Evolutionary conservation across 805 yeast genomes (phyloP), one percentile per base, ranked within the genome.

Genomic region (Metschnikowia rubicola): DNA sequence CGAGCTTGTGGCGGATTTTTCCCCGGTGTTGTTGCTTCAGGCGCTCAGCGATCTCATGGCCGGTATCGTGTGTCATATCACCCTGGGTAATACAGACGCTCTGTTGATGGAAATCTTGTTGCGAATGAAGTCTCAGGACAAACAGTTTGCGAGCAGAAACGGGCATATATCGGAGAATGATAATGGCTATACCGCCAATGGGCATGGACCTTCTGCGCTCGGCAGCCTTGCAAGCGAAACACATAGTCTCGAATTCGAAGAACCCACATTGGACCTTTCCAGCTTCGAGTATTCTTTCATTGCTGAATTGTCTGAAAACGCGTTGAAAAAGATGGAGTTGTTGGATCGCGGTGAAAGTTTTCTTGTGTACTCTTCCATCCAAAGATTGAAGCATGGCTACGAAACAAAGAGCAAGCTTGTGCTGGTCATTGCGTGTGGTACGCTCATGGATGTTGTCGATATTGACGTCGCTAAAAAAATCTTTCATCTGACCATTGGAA

Each of bases 401-500:
- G 58, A 67, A 28, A 71, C 84, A n/a, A 83, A 84, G 60, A 66
- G 80, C 21, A 61, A 67, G 44, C 77, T 79, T 19, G 65, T 86
- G 31, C 84, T 85, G 59, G 74, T 83, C n/a, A 72, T 87, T 8
- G 75, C 81, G 7, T 75, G 80, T 41, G 84, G 86, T 9, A 68
- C 74, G 45, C 63, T 73, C 29, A 66, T 75, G 19, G 79, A 77
- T 21, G 64, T 71, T 35, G 67, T 78, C 33, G 72, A 73, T 13
- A 57, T 71, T n/a, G 71, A 70, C 0, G 63, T 66, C 4, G 74
- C 81, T 30, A 65, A 72, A 31, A 62, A 70, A 3, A 57, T 79
- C 26, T 73, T 86, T 41, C 75, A 75, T 42, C 68, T 73, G 11
- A 74, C 83, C 30, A 65, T 86, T 44, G 70, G 76, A 3, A 74